These are phyloP conservation scores for Phytophthora tubulina DNA, from an alignment of 352 stramenopile genomes.

Conservation along the genomic window DNA sequence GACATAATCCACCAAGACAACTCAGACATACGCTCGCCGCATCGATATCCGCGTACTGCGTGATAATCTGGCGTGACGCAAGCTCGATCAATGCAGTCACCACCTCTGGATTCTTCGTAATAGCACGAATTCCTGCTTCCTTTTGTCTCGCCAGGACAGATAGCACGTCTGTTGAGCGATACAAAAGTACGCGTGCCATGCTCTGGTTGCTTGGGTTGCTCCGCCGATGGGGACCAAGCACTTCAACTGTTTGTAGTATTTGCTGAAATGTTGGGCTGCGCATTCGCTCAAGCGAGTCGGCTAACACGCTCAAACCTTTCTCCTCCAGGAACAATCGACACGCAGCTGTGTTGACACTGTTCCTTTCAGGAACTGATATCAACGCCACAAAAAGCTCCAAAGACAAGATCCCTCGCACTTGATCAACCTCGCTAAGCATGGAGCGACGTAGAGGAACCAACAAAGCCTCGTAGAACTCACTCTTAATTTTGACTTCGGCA, in stretches of 20 bases:
- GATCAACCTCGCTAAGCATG: conserved; percentile 77
- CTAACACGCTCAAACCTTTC: conserved; percentile 59
- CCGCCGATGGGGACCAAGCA: conserved; percentile 36
- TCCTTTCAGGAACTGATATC: conserved; percentile 56
- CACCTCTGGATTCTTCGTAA: conserved; percentile 68
- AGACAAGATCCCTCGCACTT: conserved; percentile 77
- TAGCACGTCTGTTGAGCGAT: conserved; percentile 75
- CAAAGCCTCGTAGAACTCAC: conserved; percentile 66
- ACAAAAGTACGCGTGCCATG: conserved; percentile 72
- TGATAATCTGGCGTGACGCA: conserved; percentile 68
- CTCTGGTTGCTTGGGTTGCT: conserved; percentile 41
- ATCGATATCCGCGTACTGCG: conserved; percentile 62
- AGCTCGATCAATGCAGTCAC: conserved; percentile 71
- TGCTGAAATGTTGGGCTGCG: conserved; percentile 75
- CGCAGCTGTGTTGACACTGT: conserved; percentile 58
- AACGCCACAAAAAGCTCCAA: conserved; percentile 77
- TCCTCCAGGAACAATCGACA: conserved; percentile 70
- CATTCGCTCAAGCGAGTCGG: conserved; percentile 77
- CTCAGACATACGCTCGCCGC: conserved; percentile 66
- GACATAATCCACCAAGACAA: conserved; percentile 71
- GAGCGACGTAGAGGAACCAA: conserved; percentile 70
- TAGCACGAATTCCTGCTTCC: conserved; percentile 50
- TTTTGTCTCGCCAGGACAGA: conserved; percentile 56
- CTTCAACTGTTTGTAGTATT: conserved; percentile 50
- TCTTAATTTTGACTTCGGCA: conserved; percentile 61